Conservation (phyloP, 2,329 filamentous ascomycete genomes). For the Ceratocystis ficicola region DNA sequence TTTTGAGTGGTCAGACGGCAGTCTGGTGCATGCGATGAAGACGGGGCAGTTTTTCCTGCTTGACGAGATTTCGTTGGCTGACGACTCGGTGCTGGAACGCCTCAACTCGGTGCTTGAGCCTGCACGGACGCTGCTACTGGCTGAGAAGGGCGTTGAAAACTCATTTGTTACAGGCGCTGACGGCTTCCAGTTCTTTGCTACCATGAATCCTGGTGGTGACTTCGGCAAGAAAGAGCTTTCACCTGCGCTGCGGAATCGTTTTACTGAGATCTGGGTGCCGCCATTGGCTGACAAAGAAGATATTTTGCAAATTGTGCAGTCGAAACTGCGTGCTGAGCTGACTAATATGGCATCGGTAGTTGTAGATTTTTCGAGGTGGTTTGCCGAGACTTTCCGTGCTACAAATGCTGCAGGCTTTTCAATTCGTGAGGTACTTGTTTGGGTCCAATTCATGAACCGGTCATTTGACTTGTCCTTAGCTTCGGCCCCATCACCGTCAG, state of each 20-base stretch:
- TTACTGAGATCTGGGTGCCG: constrained; percentile 98
- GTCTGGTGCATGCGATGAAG: constrained; percentile 87
- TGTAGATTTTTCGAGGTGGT: constrained; percentile 85
- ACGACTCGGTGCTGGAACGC: constrained; percentile 91
- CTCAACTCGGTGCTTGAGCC: constrained; percentile 94
- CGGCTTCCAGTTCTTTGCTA: constrained; percentile 91
- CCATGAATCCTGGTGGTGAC: constrained; percentile 98
- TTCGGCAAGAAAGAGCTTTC: constrained; percentile 97
- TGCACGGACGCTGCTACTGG: constrained; percentile 70
- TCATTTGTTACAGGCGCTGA: constrained; percentile 62
- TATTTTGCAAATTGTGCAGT: constrained; percentile 70
- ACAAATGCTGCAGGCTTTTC: constrained; percentile 45
- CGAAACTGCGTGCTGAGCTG: constrained; percentile 52
- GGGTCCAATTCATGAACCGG: constrained; percentile 84
- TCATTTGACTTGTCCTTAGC: constrained; percentile 26
- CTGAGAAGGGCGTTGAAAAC: constrained; percentile 81
- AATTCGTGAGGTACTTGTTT: constrained; percentile 81
- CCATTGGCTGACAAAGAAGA: constrained; percentile 74
- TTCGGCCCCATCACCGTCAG: constrained; percentile 29
- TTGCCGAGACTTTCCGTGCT: constrained; percentile 62
- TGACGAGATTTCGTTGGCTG: constrained; percentile 93
- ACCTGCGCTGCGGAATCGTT: constrained; percentile 84
- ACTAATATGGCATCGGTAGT: constrained; percentile 54
- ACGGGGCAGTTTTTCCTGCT: constrained; percentile 81
- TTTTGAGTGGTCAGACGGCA: constrained; percentile 95